Evolutionary conservation across 208 protist species (phyloP).

Genomic region (Leishmania gerbilli): DNA sequence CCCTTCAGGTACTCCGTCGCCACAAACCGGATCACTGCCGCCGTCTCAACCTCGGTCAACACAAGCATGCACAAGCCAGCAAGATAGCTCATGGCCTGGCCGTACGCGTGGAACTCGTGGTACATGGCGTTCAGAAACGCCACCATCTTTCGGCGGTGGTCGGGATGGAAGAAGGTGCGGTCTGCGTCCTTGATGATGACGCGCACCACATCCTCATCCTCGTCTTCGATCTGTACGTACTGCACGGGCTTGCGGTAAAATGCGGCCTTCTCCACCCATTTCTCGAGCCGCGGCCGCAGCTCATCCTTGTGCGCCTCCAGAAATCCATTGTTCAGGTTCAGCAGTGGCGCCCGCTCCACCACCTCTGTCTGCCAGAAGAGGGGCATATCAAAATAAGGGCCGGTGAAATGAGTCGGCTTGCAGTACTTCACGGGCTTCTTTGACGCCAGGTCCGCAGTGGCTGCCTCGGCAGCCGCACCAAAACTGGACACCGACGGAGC

Average conservation of each 20-base stretch:
- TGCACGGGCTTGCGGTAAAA: slow-evolving; percentile 72
- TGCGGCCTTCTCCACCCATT: slow-evolving; percentile 59
- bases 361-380: slow-evolving; percentile 85
- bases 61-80: slow-evolving; percentile 86
- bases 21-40: slow-evolving; percentile 77
- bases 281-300: slow-evolving; percentile 60
- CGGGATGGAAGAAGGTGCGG: slow-evolving; percentile 79
- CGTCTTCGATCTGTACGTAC: slow-evolving; percentile 82
- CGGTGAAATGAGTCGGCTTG: slow-evolving; percentile 75
- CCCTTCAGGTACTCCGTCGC: slow-evolving; percentile 78
- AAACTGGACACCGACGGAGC: slow-evolving; percentile 24
- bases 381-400: slow-evolving; percentile 81
- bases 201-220: slow-evolving; percentile 85
- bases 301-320: slow-evolving; percentile 60
- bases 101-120: slow-evolving; percentile 86
- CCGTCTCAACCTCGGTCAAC: slow-evolving; percentile 83
- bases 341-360: slow-evolving; percentile 58
- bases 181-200: slow-evolving; percentile 93
- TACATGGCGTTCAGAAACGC: slow-evolving; percentile 80
- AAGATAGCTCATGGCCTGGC: slow-evolving; percentile 92
- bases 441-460: slow-evolving; percentile 4
- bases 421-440: slow-evolving; percentile 46
- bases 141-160: slow-evolving; percentile 79
- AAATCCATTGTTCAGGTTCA: slow-evolving; percentile 88
- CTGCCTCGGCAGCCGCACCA: slow-evolving; percentile 16